Evolutionary conservation across 768 basidiomycete species (phyloP).

Genomic region (Boletus pseudopeckii): DNA sequence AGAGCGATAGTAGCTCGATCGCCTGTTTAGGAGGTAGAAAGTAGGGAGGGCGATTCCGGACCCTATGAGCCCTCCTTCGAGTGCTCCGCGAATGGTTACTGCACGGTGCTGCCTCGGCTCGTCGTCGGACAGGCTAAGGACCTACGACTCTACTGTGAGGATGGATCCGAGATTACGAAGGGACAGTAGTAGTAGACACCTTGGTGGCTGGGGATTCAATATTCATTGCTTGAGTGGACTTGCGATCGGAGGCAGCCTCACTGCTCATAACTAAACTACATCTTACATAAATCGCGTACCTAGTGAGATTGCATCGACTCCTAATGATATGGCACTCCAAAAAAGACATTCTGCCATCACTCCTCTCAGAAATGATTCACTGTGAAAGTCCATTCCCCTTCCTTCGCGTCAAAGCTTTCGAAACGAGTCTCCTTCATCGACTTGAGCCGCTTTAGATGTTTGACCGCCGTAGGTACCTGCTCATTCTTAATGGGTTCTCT

Average conservation of each 20-base stretch:
- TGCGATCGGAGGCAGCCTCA: slow-evolving; percentile 1
- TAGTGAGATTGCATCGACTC: neutral
- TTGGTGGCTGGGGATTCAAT: slow-evolving; percentile 9
- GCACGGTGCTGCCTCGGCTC: slow-evolving; percentile 50
- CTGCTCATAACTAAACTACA: slow-evolving; percentile 16
- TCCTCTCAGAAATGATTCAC: slow-evolving; percentile 85
- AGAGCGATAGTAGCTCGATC: slow-evolving; percentile 55
- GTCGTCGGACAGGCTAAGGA: slow-evolving; percentile 32
- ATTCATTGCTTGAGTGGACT: neutral
- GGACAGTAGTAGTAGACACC: neutral
- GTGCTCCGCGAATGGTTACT: slow-evolving; percentile 57
- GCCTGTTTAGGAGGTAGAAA: slow-evolving; percentile 51
- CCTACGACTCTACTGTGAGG: slow-evolving; percentile 10
- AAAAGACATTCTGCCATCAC: neutral
- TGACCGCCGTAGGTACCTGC: slow-evolving; percentile 61
- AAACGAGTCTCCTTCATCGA: slow-evolving; percentile 85
- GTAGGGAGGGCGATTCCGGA: slow-evolving; percentile 49
- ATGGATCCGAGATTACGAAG: neutral
- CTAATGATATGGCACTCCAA: slow-evolving; percentile 9
- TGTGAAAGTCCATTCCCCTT: slow-evolving; percentile 90
- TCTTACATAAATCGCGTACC: slow-evolving; percentile 9
- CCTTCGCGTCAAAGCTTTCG: slow-evolving; percentile 70
- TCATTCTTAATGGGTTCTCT: slow-evolving; percentile 85
- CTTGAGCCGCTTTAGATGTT: slow-evolving; percentile 77
- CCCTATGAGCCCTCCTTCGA: slow-evolving; percentile 56